Evolutionary conservation across 352 stramenopile species (phyloP), one percentile per base, ranked within the genome.

Genomic region (Phytophthora vignae): DNA sequence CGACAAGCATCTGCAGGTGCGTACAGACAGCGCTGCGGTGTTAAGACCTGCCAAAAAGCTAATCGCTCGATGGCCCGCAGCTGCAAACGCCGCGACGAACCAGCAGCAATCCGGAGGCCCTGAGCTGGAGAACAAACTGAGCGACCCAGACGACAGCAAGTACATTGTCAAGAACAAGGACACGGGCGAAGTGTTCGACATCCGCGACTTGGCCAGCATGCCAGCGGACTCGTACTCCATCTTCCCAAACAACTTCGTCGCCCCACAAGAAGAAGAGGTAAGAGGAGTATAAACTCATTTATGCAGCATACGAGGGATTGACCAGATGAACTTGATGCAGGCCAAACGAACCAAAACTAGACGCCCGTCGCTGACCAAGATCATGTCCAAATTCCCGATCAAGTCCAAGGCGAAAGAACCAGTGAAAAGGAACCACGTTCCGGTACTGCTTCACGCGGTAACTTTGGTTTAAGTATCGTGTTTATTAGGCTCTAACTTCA

Each of bases 121-220:
- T 15, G 67, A 69, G 10, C 33, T 67, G 15, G 55, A 66, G 27
- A 71, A 65, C 19, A 78, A 82, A 21, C 10, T n/a, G 9, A 56
- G 49, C 12, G 68, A 63, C 60, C 22, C 60, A 12, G 74, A 75
- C 21, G 84, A 93, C 49, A 83, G 85, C 55, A 91, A 92, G 50
- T 95, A 84, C 50, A 82, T 90, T 31, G 87, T 93, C 11, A 89
- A 88, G 40, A 95, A 95, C 70, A 90, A 93, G 53, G 87, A 95
- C 77, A 95, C 87, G 8, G 87, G 87, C 8, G 87, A 95, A 63
- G 79, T 91, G 17, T 95, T 84, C 61, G 87, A 93, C 59, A 95
- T 95, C 52, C 85, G 85, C 27, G 77, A 91, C 29, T 63, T 95
- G 27, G 64, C 77, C 2, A 85, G 71, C 25, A 78, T 88, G 50